Evolutionary conservation across 2,329 filamentous ascomycete species (phyloP).

Genomic region (Triangularia verruculosa): DNA sequence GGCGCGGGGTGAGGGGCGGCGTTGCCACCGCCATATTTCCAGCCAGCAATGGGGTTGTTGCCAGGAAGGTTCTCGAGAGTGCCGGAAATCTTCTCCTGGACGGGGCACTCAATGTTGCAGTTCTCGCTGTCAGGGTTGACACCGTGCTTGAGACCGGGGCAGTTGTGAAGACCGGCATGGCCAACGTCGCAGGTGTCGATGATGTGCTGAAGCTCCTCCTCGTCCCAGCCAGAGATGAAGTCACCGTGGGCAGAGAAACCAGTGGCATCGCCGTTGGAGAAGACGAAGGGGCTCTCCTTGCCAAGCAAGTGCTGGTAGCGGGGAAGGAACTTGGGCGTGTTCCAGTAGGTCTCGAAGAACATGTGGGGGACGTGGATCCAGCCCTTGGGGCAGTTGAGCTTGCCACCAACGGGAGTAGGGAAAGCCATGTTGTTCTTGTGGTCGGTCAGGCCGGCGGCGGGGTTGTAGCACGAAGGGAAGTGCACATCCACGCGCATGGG

Average conservation of each 20-base stretch:
- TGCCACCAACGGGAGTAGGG: constrained; percentile 48
- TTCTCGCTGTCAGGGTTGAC: constrained; percentile 44
- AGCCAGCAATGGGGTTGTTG: constrained; percentile 53
- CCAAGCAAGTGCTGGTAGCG: constrained; percentile 53
- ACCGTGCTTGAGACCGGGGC: constrained; percentile 54
- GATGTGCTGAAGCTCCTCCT: constrained; percentile 60
- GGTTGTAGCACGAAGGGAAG: constrained; percentile 74
- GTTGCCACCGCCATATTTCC: constrained; percentile 34
- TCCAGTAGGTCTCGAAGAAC: constrained; percentile 60
- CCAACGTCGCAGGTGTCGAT: constrained; percentile 64
- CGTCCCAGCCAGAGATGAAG: constrained; percentile 72
- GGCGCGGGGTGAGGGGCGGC: background rate
- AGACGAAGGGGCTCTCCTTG: constrained; percentile 62
- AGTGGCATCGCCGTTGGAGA: constrained; percentile 66
- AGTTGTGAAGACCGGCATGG: constrained; percentile 59
- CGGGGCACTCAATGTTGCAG: constrained; percentile 50
- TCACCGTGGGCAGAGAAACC: constrained; percentile 70
- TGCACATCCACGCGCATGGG: constrained; percentile 65
- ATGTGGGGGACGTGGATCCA: constrained; percentile 55
- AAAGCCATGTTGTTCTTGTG: constrained; percentile 65
- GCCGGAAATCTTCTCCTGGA: constrained; percentile 46
- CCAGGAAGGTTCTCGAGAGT: constrained; percentile 51
- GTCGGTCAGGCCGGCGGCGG: constrained; percentile 55
- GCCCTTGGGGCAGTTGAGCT: constrained; percentile 53
- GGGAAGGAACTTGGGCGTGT: constrained; percentile 50